Evolutionary conservation across 2,329 filamentous ascomycete species (phyloP), one percentile per base, ranked within the genome.

Genomic region (Neocatenulostroma microsporum): DNA sequence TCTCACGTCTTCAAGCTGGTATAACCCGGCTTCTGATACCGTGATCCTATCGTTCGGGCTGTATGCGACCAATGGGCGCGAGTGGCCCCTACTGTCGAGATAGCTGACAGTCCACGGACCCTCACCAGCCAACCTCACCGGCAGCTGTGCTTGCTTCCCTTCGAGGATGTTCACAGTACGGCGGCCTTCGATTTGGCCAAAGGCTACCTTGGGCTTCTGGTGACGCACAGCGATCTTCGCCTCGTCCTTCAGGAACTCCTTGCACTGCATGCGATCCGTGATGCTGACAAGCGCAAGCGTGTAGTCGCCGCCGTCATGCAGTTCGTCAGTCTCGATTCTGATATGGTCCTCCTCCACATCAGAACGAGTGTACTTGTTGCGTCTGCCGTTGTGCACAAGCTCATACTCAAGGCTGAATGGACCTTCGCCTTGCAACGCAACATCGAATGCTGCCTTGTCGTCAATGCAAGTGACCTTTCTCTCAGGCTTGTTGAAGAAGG

Each of bases 351-450:
- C 68, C 17, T 78, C 68, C 37, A 94, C 83, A 39, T 74, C 69
- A 1, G 74, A 68, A 18, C 77, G 69, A 37, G 72, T 74, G 49
- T 82, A 73, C 34, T 83, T 81, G 45, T 76, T 80, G 36, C 88
- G 78, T 62, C 84, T 93, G 37, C 88, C 88, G 37, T 87, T 84
- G 61, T 96, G 84, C 6, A 95, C 76, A 26, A 95, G 68, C 61
- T 96, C 91, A 66, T 94, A 98, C 56, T 96, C 87, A 25, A 98
- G 65, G 15, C 73, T 82, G 70, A 89, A 96, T 0, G 93, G 91
- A 13, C 80, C 73, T 51, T 96, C 87, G 27, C 93, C 91, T 30
- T 78, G 69, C 27, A 96, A 73, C 34, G 72, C 63, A 25, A 95
- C 77, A 38, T 85, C 77, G 19, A 91, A 76, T 21, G 80, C 74